A percentile compares a stretch with the other conserved stretches of the same genome.
phyloP scores from a whole-genome alignment of 2,329 filamentous ascomycete species.

The Talaromyces verruculosus region DNA sequence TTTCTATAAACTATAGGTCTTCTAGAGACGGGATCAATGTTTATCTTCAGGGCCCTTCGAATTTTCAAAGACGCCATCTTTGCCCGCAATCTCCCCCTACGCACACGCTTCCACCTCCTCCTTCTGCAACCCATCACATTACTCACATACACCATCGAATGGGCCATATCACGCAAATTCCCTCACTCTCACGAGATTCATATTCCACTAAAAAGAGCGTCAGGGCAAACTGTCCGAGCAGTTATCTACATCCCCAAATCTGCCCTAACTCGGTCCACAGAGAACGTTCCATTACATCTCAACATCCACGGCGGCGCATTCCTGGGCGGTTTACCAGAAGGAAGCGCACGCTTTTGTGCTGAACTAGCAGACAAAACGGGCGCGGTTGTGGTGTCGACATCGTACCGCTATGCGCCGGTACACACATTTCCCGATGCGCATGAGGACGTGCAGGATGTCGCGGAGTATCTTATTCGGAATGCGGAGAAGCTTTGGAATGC shows the following conservation, averaged over 20 bases:
- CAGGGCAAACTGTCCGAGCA: not conserved
- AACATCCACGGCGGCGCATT: not conserved
- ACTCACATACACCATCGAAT: constrained; percentile 41
- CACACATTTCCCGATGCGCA: constrained; percentile 43
- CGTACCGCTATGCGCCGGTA: constrained; percentile 47
- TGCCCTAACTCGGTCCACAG: not conserved
- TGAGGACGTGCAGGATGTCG: constrained; percentile 47
- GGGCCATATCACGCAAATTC: constrained; percentile 23
- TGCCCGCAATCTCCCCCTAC: constrained; percentile 38
- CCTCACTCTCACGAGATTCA: not conserved
- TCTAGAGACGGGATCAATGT: not conserved
- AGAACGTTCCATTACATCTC: not conserved
- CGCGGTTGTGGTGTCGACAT: constrained; percentile 41
- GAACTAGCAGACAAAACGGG: constrained; percentile 42
- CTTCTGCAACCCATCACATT: constrained; percentile 45
- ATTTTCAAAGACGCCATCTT: constrained; percentile 36
- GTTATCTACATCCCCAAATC: not conserved
- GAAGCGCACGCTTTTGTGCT: not conserved
- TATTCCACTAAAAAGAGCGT: not conserved
- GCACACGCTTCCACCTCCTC: constrained; percentile 47
- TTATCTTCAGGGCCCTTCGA: not conserved
- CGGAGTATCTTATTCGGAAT: constrained; percentile 44
- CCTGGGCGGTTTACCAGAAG: not conserved
- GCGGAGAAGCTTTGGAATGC: constrained; percentile 35
- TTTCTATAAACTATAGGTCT: not conserved